Conservation (phyloP, 768 basidiomycete genomes). For the Hericium rajendrae region DNA sequence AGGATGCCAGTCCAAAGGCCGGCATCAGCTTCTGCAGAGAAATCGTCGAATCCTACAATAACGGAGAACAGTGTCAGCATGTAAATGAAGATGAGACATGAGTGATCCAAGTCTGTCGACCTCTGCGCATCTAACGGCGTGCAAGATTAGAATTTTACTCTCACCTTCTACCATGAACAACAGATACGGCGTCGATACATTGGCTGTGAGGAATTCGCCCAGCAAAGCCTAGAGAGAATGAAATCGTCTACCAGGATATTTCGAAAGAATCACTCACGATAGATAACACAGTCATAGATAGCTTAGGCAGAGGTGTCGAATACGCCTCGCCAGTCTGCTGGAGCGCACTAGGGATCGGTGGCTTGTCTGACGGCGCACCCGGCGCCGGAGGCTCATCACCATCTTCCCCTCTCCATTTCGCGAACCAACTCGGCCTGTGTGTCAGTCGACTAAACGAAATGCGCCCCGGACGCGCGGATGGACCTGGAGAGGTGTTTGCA, state of each 20-base stretch:
- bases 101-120: neutral
- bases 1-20: constrained; percentile 86
- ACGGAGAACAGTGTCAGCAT: neutral
- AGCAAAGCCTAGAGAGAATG: constrained; percentile 67
- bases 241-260: neutral
- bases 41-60: constrained; percentile 42
- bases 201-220: constrained; percentile 90
- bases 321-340: constrained; percentile 51
- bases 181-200: constrained; percentile 85
- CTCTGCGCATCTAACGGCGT: too few species aligned
- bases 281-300: constrained; percentile 89
- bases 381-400: constrained; percentile 8
- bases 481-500: neutral
- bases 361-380: constrained; percentile 21
- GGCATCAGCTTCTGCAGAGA: constrained; percentile 72
- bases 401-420: neutral
- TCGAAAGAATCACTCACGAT: constrained; percentile 28
- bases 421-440: neutral
- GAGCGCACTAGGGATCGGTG: constrained; percentile 72
- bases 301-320: constrained; percentile 70
- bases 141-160: neutral
- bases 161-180: constrained; percentile 86
- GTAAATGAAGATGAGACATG: neutral
- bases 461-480: neutral
- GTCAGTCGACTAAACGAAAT: neutral